A percentile compares a stretch with the other conserved stretches of the same genome.
Conservation (phyloP, 148 eudicot species). For the Rhododendron vialii region DNA sequence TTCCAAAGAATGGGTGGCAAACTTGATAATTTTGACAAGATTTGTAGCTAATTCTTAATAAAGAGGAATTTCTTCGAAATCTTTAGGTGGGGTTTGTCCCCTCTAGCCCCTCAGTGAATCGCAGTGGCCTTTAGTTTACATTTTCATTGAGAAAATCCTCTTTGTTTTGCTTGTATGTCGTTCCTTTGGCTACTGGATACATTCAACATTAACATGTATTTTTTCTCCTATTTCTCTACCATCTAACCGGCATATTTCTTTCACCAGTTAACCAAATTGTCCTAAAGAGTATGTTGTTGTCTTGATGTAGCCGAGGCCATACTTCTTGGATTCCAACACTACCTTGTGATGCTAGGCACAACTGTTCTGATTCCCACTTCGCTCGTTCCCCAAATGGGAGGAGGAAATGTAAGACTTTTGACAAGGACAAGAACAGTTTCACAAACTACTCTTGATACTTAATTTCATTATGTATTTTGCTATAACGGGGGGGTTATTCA, state of each 20-base stretch:
- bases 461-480: not conserved
- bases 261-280: not conserved
- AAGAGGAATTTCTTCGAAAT: not conserved
- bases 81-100: not conserved
- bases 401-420: constrained; percentile 61
- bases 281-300: not conserved
- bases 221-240: not conserved
- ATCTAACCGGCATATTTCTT: not conserved
- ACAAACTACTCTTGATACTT: not conserved
- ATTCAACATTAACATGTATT: not conserved
- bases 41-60: not conserved
- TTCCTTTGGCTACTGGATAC: not conserved
- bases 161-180: not conserved
- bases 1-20: not conserved
- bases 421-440: not conserved
- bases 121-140: not conserved
- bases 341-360: constrained; percentile 89
- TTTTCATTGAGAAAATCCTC: not conserved
- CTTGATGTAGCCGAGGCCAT: constrained; percentile 71
- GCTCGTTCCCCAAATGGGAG: constrained; percentile 87
- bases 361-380: constrained; percentile 79
- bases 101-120: not conserved
- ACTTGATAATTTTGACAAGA: not conserved
- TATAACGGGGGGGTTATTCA: not conserved
- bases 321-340: constrained; percentile 86